These are phyloP conservation scores for Gnaphalium uliginosum DNA, from an alignment of 129 eudicot genomes.

Conservation along the genomic window DNA sequence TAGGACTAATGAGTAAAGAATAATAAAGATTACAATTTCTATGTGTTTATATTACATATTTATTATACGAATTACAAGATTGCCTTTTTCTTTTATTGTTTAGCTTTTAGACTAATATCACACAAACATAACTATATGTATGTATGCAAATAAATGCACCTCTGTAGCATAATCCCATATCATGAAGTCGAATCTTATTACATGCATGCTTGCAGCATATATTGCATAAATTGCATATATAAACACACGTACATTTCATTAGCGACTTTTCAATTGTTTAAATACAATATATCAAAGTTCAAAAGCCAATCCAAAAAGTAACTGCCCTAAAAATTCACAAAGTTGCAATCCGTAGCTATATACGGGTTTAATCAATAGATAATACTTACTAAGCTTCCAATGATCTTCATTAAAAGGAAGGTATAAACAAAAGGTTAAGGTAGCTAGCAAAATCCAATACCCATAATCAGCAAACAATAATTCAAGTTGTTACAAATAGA, in stretches of 20 bases:
- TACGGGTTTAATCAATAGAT: slow-evolving; percentile 7
- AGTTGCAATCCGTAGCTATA: slow-evolving; percentile 9
- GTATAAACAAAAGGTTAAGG: background rate
- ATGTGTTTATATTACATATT: background rate
- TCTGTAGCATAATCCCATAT: slow-evolving; percentile 7
- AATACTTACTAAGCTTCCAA: slow-evolving; percentile 9
- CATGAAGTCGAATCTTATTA: slow-evolving; percentile 11
- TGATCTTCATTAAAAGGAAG: slow-evolving; percentile 7
- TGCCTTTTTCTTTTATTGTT: slow-evolving; percentile 5
- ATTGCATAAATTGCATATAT: background rate
- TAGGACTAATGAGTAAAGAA: slow-evolving; percentile 2
- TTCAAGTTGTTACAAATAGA: slow-evolving; percentile 24
- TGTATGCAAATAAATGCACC: background rate
- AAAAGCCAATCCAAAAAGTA: slow-evolving; percentile 9
- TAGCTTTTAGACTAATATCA: slow-evolving; percentile 2
- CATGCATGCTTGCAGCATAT: slow-evolving; percentile 18
- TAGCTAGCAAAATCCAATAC: slow-evolving; percentile 26
- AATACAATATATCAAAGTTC: slow-evolving; percentile 6
- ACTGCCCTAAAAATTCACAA: slow-evolving; percentile 10
- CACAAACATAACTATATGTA: background rate
- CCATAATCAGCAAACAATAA: slow-evolving; percentile 18
- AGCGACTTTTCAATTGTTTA: background rate
- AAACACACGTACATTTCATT: background rate
- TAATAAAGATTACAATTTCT: background rate
- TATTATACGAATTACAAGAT: slow-evolving; percentile 2